Percentiles rank a stretch among this genome's conserved stretches.
Evolutionary conservation across 225 moss, liverwort and hornwort genomes (phyloP).

Genomic region (Polytrichum commune): DNA sequence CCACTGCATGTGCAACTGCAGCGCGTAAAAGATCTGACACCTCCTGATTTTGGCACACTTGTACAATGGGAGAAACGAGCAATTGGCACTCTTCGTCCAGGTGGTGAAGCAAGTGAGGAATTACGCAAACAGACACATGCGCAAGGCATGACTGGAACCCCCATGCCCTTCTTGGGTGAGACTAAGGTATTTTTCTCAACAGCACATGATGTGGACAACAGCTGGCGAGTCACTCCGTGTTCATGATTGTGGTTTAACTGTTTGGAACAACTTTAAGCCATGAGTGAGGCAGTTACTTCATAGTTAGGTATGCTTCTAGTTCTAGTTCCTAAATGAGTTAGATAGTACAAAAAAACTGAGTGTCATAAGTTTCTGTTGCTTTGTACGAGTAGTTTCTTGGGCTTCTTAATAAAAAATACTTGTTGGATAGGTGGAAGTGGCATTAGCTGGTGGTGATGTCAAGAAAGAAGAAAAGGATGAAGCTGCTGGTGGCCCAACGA

Average conservation of each 20-base stretch:
- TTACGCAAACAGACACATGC: slow-evolving; percentile 70
- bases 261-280: not conserved
- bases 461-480: slow-evolving; percentile 91
- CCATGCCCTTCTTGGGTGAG: slow-evolving; percentile 95
- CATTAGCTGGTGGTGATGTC: slow-evolving; percentile 65
- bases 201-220: not conserved
- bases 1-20: slow-evolving; percentile 78
- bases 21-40: slow-evolving; percentile 78
- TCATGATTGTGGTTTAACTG: not conserved
- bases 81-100: slow-evolving; percentile 65
- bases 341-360: too few species aligned
- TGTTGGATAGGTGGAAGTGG: slow-evolving; percentile 76
- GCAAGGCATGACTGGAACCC: slow-evolving; percentile 83
- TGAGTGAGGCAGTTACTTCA: too few species aligned
- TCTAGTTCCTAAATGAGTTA: too few species aligned
- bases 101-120: slow-evolving; percentile 67
- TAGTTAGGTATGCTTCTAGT: too few species aligned
- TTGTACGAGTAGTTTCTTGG: not conserved
- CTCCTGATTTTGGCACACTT: slow-evolving; percentile 92
- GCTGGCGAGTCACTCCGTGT: not conserved
- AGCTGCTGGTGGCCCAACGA: slow-evolving; percentile 62
- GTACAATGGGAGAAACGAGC: slow-evolving; percentile 96
- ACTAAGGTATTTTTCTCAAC: slow-evolving; percentile 59
- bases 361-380: too few species aligned
- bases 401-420: not conserved